Evolutionary conservation across 306 rosid species (phyloP).

Genomic region (Bauhinia variegata): DNA sequence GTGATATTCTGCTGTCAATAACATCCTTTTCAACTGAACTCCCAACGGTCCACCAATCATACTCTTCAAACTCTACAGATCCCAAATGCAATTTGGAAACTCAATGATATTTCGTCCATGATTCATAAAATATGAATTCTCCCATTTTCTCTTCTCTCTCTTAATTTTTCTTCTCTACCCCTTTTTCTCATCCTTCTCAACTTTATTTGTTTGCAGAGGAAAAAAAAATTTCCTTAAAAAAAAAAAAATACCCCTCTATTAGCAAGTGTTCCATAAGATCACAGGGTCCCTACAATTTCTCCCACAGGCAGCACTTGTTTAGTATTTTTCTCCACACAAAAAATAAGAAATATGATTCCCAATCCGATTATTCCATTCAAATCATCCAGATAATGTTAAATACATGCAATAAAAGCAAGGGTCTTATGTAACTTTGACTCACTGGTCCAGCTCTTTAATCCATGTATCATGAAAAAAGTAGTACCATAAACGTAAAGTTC

Average conservation of each 20-base stretch:
- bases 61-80: slow-evolving; percentile 10
- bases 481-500: not conserved
- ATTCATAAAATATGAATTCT: not conserved
- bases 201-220: not conserved
- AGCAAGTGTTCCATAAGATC: not conserved
- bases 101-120: not conserved
- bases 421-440: slow-evolving; percentile 30
- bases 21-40: not conserved
- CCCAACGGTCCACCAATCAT: not conserved
- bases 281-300: not conserved
- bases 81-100: slow-evolving; percentile 1
- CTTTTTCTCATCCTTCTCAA: not conserved
- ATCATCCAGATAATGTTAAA: slow-evolving; percentile 20
- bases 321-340: not conserved
- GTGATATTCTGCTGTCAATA: not conserved
- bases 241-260: no score
- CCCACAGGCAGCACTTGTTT: not conserved
- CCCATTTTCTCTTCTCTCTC: not conserved
- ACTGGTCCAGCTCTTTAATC: not conserved
- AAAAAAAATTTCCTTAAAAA: not conserved
- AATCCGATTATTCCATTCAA: slow-evolving; percentile 7
- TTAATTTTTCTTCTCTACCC: not conserved
- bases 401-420: slow-evolving; percentile 30
- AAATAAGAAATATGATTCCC: not conserved
- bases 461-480: not conserved